phyloP scores from a whole-genome alignment of 345 rosid genomes.

The Lumnitzera littorea region DNA sequence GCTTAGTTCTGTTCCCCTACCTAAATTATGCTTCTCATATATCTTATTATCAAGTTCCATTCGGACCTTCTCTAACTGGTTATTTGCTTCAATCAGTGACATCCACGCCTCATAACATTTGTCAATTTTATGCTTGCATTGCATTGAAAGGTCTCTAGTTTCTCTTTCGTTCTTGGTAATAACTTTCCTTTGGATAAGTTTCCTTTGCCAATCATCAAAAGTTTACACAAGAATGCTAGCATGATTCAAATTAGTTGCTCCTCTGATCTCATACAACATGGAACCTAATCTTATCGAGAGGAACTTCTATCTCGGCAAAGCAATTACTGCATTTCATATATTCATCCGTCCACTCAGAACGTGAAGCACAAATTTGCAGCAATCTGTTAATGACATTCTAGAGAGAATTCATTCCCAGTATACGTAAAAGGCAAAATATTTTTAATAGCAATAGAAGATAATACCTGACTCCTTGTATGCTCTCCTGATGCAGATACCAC shows the following conservation, averaged over 20 bases:
- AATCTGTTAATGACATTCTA: background rate
- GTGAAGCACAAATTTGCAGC: slow-evolving; percentile 22
- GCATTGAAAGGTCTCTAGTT: slow-evolving; percentile 63
- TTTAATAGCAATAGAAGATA: background rate
- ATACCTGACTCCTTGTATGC: slow-evolving; percentile 55
- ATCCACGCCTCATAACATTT: slow-evolving; percentile 99
- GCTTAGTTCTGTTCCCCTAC: slow-evolving; percentile 23
- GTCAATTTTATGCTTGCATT: slow-evolving; percentile 63
- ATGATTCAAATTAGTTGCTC: slow-evolving; percentile 1
- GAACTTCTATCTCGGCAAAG: slow-evolving; percentile 61
- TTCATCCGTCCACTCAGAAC: slow-evolving; percentile 37
- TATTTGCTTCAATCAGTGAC: slow-evolving; percentile 74
- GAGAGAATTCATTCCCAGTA: background rate
- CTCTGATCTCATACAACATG: slow-evolving; percentile 2
- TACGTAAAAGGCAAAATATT: no score
- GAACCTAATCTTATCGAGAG: slow-evolving; percentile 54
- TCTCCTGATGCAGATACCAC: slow-evolving; percentile 81
- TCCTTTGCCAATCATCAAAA: slow-evolving; percentile 44
- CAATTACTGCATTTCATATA: slow-evolving; percentile 68
- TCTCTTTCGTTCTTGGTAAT: slow-evolving; percentile 73
- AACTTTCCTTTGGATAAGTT: slow-evolving; percentile 60
- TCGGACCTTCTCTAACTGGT: slow-evolving; percentile 70
- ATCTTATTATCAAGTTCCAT: slow-evolving; percentile 89
- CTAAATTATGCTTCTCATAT: slow-evolving; percentile 59
- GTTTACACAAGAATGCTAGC: background rate